A percentile compares a stretch with the other conserved stretches of the same genome.
Conservation (phyloP, 106 monocot genomes). For the Apostasia shenzhenica region DNA sequence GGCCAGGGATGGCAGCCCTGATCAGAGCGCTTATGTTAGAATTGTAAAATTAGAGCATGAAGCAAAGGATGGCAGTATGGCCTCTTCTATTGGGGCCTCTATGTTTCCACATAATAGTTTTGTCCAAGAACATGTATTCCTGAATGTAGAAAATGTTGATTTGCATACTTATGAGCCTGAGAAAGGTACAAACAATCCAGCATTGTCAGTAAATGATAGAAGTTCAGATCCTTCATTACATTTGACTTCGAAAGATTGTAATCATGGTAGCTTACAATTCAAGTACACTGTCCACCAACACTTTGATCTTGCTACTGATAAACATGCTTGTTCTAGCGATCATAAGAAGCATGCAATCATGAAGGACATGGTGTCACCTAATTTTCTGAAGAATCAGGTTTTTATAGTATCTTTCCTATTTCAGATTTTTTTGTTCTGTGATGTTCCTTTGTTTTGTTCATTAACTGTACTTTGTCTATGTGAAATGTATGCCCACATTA, state of each 20-base stretch:
- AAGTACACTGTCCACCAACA: conserved; percentile 29
- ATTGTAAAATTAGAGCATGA: conserved; percentile 9
- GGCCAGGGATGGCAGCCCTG: not conserved
- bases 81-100: conserved; percentile 3
- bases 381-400: conserved; percentile 20
- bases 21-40: conserved; percentile 11
- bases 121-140: conserved; percentile 19
- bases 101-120: conserved; percentile 6
- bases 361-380: conserved; percentile 8
- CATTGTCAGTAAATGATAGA: conserved; percentile 3
- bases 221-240: conserved; percentile 15
- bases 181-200: conserved; percentile 14
- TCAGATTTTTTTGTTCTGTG: not conserved
- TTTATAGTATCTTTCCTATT: not conserved
- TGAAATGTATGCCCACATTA: not conserved
- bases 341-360: conserved; percentile 11
- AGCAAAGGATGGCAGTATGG: not conserved
- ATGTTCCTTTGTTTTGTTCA: not conserved
- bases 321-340: conserved; percentile 22
- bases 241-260: conserved; percentile 9
- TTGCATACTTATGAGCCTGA: conserved; percentile 9
- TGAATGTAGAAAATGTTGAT: conserved; percentile 7
- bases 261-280: conserved; percentile 10
- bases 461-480: not conserved
- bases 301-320: conserved; percentile 37